Evolutionary conservation across 176 grass and related monocot species (phyloP).

Genomic region (Oryza meridionalis): DNA sequence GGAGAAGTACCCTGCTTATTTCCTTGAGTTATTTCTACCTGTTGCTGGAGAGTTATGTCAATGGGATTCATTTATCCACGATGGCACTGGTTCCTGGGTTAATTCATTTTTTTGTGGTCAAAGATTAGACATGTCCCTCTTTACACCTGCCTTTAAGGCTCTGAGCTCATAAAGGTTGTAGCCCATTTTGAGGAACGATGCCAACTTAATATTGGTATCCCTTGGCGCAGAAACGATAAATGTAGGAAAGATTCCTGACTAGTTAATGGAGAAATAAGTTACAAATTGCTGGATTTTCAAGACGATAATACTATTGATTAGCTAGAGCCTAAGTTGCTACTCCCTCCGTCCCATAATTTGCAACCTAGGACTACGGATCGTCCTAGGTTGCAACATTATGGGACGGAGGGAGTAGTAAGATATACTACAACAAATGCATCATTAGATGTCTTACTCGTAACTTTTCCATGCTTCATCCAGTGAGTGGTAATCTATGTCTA

Average conservation of each 20-base stretch:
- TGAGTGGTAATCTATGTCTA: neutral
- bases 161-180: constrained; percentile 44
- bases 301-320: neutral
- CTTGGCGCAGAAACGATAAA: constrained; percentile 27
- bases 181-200: constrained; percentile 53
- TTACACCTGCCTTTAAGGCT: constrained; percentile 43
- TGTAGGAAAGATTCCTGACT: constrained; percentile 41
- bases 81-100: constrained; percentile 34
- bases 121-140: constrained; percentile 40
- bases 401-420: too few relatives aligned
- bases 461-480: neutral
- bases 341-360: too few relatives aligned
- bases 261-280: constrained; percentile 2
- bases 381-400: too few relatives aligned
- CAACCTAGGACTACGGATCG: too few relatives aligned
- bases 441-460: neutral
- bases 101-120: constrained; percentile 44
- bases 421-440: neutral
- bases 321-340: neutral
- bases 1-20: neutral
- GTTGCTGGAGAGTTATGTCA: constrained; percentile 36
- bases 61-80: constrained; percentile 32
- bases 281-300: neutral
- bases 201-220: constrained; percentile 31
- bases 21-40: constrained; percentile 38